Evolutionary conservation across 257 asterid species (phyloP), one percentile per base, ranked within the genome.

Genomic region (Nicotiana obtusifolia): DNA sequence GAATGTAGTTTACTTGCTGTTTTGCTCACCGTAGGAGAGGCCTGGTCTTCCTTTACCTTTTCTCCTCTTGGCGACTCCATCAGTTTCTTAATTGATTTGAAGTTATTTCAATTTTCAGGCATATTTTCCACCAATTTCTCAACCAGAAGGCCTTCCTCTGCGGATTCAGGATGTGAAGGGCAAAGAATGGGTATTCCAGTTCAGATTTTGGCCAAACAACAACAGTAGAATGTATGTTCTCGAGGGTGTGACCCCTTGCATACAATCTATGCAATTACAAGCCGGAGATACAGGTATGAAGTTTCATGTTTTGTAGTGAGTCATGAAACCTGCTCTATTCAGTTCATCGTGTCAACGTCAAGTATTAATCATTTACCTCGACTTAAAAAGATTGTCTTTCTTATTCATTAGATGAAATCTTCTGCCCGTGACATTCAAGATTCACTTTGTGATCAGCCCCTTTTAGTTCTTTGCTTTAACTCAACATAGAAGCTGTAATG

Each of bases 121-220:
- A 76, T 95, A 95, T 86, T 94, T 95, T 81, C 99, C 99, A 30
- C 96, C 97, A 53, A 94, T 95, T 77, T 92, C 97, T 81, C 98
- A 91, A 80, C 98, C 99, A 5, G 99, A 95, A 88, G 99, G 99
- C 83, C 98, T 93, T 88, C 99, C 99, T 86, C 85, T 95, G 89
- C 94, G 94, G 88, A 95, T 95, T 90, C 99, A 95, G 82, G 98
- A 95, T 80, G 93, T 94, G 73, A 92, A 92, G 92, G 98, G 99
- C 44, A 95, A 92, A 89, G 99, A 95, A 86, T 95, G 99, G 99
- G 90, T 92, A 33, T 95, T 95, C 81, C 99, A 95, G 80, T 95
- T 95, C 87, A 90, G 99, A 69, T 95, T 95, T 85, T 93, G 99
- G 99, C 99, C 99, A 35, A 93, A 95, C 77, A 95, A 95, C 88